Base-by-base conservation (phyloP, 306 rosid genomes). In the Cicer cuneatum region DNA sequence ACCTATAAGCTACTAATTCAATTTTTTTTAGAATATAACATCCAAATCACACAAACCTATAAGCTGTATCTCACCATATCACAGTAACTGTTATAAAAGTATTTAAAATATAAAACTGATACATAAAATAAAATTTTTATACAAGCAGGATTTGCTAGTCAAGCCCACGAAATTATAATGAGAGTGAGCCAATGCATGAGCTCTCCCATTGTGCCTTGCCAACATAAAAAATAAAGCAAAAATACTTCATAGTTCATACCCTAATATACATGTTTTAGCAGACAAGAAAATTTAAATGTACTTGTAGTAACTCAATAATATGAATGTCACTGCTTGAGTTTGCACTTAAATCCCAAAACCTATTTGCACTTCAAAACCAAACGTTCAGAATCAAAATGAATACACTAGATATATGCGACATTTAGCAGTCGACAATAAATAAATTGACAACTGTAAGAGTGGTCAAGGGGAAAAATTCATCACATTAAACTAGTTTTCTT, bases 311-410 rank as follows among this genome's bases (percentile, higher is more conserved):
- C 71, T 42, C 41, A 70, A 63, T 7, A 41, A 70, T 61, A 70
- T 11, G 78, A 42, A 18, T 19, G 16, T 39, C 53, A 6, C 7
- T 1, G 18, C 7, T 10, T 40, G 70, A 41, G 71, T 42, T 56
- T 47, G 75, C 38, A 71, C 43, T 39, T 58, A 38, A 29, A 64
- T 48, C 45, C 72, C 74, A 47, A 70, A 46, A 56, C 16, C 8
- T 15, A 8, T 43, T 51, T 66, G 10, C 37, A 13, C 41, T 56
- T 12, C 64, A 14, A 39, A 62, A 46, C 45, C 51, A 46, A 39
- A 8, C 24, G 18, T 37, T 46, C 38, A 3, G 12, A 59, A 33
- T 52, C 52, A 81, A 62, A 66, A 33, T 15, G 14, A 6, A 21
- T 10, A 65, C 14, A 75, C 21, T 46, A 14, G 56, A 19, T 35